phyloP scores from a whole-genome alignment of 148 eudicot species.

The Salicornia ramosissima region DNA sequence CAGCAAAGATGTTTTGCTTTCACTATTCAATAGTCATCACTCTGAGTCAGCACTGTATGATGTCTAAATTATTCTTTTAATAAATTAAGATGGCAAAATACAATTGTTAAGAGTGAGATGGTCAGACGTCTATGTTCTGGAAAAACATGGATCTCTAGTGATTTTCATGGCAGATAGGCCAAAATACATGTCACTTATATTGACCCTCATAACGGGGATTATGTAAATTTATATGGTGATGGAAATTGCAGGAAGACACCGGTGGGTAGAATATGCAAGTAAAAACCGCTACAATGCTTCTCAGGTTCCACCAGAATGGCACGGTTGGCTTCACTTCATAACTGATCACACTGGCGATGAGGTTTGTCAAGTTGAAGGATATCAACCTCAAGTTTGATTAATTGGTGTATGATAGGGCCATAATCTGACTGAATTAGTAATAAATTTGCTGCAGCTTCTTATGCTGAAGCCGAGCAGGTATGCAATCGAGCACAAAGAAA shows the following conservation, averaged over 20 bases:
- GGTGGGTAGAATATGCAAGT: constrained; percentile 97
- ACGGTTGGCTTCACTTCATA: constrained; percentile 93
- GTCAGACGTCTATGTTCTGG: not conserved
- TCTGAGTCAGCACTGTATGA: not conserved
- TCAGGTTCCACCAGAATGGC: constrained; percentile 98
- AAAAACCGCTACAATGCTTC: constrained; percentile 92
- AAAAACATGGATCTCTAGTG: not conserved
- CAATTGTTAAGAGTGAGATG: not conserved
- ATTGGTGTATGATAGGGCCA: not conserved
- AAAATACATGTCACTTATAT: not conserved
- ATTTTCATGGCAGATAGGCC: not conserved
- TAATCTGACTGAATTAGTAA: not conserved
- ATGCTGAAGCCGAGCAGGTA: constrained; percentile 80
- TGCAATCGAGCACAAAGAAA: constrained; percentile 81
- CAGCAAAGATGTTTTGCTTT: too few relatives aligned
- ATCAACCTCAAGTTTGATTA: not conserved
- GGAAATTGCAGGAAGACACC: constrained; percentile 66
- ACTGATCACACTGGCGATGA: constrained; percentile 97
- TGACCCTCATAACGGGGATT: not conserved
- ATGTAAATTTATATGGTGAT: not conserved
- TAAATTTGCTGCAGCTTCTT: constrained; percentile 54
- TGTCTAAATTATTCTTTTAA: not conserved
- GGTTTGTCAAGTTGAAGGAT: constrained; percentile 30
- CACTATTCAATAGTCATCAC: not conserved
- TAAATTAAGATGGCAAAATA: not conserved